Percentiles rank a stretch among this genome's conserved stretches.
These are phyloP conservation scores for Fraxinus platypoda DNA, from an alignment of 305 asterid species.

Conservation along the genomic window DNA sequence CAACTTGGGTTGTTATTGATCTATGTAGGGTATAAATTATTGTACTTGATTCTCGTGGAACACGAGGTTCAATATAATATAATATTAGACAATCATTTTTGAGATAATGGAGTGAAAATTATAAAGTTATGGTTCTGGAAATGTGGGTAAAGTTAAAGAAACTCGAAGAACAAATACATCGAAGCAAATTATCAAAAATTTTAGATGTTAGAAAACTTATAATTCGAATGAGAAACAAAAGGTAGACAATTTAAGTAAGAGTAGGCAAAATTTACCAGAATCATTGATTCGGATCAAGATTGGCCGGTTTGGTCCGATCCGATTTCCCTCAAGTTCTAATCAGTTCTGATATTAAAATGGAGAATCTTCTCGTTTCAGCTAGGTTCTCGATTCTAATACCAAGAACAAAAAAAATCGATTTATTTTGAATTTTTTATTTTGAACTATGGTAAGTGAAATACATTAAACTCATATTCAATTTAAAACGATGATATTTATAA, in stretches of 20 bases:
- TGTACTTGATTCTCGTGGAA: too few relatives aligned
- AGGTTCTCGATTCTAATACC: not conserved
- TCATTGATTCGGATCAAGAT: too few relatives aligned
- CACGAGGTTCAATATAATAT: not conserved
- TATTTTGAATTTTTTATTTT: too few relatives aligned
- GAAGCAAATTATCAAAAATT: too few relatives aligned
- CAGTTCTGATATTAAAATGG: not conserved
- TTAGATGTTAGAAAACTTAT: not conserved
- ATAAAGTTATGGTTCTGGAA: not conserved
- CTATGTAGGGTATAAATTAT: not conserved
- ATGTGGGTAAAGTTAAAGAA: not conserved
- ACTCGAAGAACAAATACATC: not conserved
- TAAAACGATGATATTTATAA: too few relatives aligned
- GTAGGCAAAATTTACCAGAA: too few relatives aligned
- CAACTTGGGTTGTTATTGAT: not conserved
- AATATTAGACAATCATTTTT: not conserved
- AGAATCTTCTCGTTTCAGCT: not conserved
- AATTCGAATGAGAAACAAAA: too few relatives aligned
- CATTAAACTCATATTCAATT: too few relatives aligned
- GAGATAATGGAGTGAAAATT: not conserved
- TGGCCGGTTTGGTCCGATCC: too few relatives aligned
- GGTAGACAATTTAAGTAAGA: not conserved
- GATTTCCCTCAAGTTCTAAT: too few relatives aligned
- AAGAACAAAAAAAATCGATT: too few relatives aligned
- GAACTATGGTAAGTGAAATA: too few relatives aligned